These are phyloP conservation scores for Ganoderma sinense DNA, from an alignment of 1,284 basidiomycete species.

Conservation along the genomic window DNA sequence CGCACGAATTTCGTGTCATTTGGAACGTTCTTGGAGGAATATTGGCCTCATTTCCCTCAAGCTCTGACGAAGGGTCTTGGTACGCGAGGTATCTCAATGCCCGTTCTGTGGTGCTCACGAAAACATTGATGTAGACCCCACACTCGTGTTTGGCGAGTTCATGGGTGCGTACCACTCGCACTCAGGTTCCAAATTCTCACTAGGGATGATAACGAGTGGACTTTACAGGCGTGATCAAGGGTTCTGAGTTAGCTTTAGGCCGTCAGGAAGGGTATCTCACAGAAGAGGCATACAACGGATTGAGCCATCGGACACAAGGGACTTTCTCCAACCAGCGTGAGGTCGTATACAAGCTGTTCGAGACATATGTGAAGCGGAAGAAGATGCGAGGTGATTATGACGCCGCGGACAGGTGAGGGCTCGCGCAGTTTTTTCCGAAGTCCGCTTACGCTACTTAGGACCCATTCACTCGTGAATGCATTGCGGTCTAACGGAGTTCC, in stretches of 20 bases:
- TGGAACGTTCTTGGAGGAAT: conserved; percentile 56
- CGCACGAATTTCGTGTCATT: conserved; percentile 51
- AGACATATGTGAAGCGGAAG: conserved; percentile 59
- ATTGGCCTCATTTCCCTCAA: conserved; percentile 73
- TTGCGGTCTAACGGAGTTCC: conserved; percentile 45
- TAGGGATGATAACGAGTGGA: background rate
- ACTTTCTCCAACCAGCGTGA: conserved; percentile 60
- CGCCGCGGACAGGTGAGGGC: conserved; percentile 63
- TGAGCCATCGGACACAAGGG: conserved; percentile 60
- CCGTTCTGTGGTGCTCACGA: background rate
- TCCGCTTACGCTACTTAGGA: conserved; percentile 41
- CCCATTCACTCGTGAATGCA: conserved; percentile 57
- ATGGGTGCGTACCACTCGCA: conserved; percentile 53
- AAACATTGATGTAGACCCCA: conserved; percentile 52
- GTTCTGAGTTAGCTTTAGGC: conserved; percentile 59
- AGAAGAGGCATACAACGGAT: conserved; percentile 50
- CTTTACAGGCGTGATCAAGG: conserved; percentile 68
- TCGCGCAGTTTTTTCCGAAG: background rate
- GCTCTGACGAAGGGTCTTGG: conserved; percentile 61
- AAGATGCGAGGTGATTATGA: conserved; percentile 56
- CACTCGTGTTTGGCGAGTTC: conserved; percentile 73
- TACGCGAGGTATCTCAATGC: conserved; percentile 34
- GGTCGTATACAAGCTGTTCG: conserved; percentile 63
- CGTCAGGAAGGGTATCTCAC: conserved; percentile 50
- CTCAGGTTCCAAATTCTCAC: background rate